These are phyloP conservation scores for Boletus sp. DNA, from an alignment of 768 basidiomycete species.

Conservation along the genomic window DNA sequence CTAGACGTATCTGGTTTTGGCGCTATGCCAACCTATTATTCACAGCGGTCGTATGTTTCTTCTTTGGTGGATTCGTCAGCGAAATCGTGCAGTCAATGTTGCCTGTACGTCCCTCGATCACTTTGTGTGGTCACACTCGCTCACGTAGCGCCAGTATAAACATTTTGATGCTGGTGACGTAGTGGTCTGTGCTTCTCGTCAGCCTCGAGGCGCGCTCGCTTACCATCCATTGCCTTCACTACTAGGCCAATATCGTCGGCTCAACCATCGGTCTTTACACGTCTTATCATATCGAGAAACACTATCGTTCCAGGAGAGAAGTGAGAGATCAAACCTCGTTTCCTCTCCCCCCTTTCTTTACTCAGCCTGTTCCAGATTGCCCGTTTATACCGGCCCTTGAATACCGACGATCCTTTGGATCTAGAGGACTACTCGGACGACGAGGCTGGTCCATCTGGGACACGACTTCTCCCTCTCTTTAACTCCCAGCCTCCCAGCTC, in stretches of 20 bases:
- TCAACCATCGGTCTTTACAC: constrained; percentile 64
- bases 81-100: constrained; percentile 78
- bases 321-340: constrained; percentile 33
- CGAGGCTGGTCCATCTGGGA: constrained; percentile 41
- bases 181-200: constrained; percentile 43
- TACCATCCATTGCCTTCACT: constrained; percentile 8
- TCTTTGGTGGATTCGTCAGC: constrained; percentile 77
- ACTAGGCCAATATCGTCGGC: constrained; percentile 75
- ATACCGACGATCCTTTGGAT: constrained; percentile 50
- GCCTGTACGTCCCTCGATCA: constrained; percentile 46
- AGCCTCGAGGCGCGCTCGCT: constrained; percentile 8
- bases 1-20: constrained; percentile 86
- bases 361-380: constrained; percentile 49
- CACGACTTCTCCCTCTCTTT: constrained; percentile 61
- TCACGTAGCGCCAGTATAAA: constrained; percentile 48
- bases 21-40: constrained; percentile 66
- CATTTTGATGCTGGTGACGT: constrained; percentile 72
- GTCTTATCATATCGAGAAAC: constrained; percentile 66
- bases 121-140: neutral
- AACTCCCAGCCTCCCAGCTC: constrained; percentile 9
- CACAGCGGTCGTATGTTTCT: constrained; percentile 66
- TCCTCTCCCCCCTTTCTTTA: neutral
- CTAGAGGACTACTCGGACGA: constrained; percentile 45
- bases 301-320: constrained; percentile 78
- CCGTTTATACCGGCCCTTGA: constrained; percentile 72